Conservation (phyloP, 305 asterid species). For the Andrographis paniculata region DNA sequence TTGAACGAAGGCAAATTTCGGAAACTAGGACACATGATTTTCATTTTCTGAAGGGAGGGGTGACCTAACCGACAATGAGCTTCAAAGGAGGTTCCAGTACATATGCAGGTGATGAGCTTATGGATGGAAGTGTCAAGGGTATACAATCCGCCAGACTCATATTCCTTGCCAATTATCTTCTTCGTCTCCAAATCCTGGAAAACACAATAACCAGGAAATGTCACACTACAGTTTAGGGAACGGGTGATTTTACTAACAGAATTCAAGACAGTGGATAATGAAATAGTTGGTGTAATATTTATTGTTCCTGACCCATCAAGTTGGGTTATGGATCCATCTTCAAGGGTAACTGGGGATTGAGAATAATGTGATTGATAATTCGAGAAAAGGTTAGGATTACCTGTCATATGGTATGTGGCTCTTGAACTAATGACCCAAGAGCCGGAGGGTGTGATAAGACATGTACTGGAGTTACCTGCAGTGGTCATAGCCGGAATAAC, state of each 20-base stretch:
- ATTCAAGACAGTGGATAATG: neutral
- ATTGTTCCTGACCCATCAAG: neutral
- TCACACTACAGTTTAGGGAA: too few relatives aligned
- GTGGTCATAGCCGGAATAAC: neutral
- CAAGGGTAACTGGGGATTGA: neutral
- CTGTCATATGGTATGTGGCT: neutral
- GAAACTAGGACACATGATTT: slow-evolving; percentile 3
- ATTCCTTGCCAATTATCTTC: slow-evolving; percentile 6
- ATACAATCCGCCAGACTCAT: neutral
- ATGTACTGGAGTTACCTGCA: neutral
- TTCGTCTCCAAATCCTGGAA: slow-evolving; percentile 10
- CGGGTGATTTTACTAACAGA: neutral
- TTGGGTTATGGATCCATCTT: neutral
- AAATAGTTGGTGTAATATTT: neutral
- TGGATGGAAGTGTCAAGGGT: neutral
- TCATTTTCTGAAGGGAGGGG: neutral
- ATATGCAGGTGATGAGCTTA: neutral
- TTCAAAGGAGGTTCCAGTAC: neutral
- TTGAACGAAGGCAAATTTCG: neutral
- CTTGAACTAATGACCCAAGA: neutral
- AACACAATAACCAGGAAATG: too few relatives aligned
- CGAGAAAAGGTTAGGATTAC: neutral
- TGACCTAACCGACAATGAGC: neutral
- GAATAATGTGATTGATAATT: neutral
- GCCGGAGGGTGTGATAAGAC: neutral